Base-by-base conservation (phyloP, 1,284 basidiomycete species). In the Ustilago sp. region DNA sequence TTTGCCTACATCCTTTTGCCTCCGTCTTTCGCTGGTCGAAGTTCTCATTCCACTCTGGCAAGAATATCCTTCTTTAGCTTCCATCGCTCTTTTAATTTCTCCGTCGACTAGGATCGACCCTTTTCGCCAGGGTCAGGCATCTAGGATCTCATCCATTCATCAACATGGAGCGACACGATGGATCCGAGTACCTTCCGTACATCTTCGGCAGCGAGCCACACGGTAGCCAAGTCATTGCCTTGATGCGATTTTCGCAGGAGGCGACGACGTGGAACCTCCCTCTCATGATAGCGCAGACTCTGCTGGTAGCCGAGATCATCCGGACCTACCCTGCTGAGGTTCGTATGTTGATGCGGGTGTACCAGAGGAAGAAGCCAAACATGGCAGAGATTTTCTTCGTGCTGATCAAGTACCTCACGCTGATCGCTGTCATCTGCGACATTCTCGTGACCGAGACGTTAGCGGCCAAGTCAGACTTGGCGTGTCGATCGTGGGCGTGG, bases 301-400 rank as follows among this genome's bases (percentile, higher is more conserved):
- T 77, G 15, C 57, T 77, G 17, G 64, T 74, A 6, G 58, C 64
- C 38, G 76, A 78, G 19, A 54, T 75, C 50, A 7, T 78, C 4
- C 68, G 76, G 6, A 74, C 72, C 7, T 71, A 63, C 32, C 76
- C 76, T 0, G 72, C 72, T 8, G 76, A 78, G 45, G 15, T 75
- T 3, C 39, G 72, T 1, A 65, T 78, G 72, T 0, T 78, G 0
- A 17, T 34, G n/a, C 61, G 76, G 2, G 36, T 78, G 23, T 13
- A 28, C 6, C 53, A 59, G 32, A 63, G 76, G 5, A 36, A 41
- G 15, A 71, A 74, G 39, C 71, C 68, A 17, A 78, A 78, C 66
- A 64, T 78, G 59, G 76, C 76, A 48, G 76, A 78, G 59, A 65
- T 72, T 28, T 63, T 78, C 9, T 78, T 75, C 63, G n/a, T 78